phyloP scores from a whole-genome alignment of 495 filamentous ascomycete species.

The Thozetella sp. region DNA sequence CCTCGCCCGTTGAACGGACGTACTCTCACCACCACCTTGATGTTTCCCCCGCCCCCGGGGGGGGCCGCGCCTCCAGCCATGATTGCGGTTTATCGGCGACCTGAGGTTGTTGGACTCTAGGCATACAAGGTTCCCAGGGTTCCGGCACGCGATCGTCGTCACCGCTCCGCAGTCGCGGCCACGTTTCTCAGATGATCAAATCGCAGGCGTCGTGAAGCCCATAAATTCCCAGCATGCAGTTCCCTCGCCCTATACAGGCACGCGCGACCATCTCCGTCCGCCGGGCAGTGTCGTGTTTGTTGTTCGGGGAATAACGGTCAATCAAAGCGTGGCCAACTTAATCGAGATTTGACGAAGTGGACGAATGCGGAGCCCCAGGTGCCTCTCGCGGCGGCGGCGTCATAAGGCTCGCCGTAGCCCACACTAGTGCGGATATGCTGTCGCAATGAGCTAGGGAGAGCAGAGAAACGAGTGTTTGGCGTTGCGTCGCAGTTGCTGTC shows the following conservation, averaged over 20 bases:
- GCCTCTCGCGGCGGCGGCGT: background rate
- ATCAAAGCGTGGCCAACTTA: background rate
- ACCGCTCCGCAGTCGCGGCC: background rate
- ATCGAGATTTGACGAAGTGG: slow-evolving; percentile 3
- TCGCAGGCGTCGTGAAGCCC: slow-evolving; percentile 8
- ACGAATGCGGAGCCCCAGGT: slow-evolving; percentile 1
- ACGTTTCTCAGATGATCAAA: background rate
- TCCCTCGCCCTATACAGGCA: slow-evolving; percentile 20
- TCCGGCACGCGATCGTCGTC: slow-evolving; percentile 1
- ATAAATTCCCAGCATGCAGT: slow-evolving; percentile 19
- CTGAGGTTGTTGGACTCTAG: background rate
- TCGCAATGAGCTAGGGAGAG: background rate
- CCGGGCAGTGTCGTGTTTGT: slow-evolving; percentile 1
- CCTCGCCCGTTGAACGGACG: slow-evolving; percentile 94
- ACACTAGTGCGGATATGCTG: background rate
- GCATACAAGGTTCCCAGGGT: slow-evolving; percentile 1
- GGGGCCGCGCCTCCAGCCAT: slow-evolving; percentile 67
- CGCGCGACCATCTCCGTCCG: slow-evolving; percentile 22
- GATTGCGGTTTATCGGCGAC: slow-evolving; percentile 14
- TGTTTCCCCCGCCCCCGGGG: slow-evolving; percentile 77
- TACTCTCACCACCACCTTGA: slow-evolving; percentile 98
- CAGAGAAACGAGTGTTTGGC: background rate
- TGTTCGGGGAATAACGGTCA: background rate
- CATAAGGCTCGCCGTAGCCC: background rate
- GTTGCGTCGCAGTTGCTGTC: background rate